phyloP scores from a whole-genome alignment of 768 basidiomycete genomes.

The Mycena pura region DNA sequence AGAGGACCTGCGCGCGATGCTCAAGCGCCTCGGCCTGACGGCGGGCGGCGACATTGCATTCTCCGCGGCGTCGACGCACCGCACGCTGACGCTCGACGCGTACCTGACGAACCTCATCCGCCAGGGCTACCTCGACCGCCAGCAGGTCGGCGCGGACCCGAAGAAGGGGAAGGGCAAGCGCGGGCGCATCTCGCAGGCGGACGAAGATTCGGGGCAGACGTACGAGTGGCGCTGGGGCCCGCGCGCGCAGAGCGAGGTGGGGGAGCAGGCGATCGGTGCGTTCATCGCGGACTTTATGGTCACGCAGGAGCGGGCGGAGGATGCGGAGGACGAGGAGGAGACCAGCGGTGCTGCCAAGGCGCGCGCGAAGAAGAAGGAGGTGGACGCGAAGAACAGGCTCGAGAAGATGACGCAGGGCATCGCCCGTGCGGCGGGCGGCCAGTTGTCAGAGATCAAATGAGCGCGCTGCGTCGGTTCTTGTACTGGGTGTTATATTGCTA shows the following conservation, averaged over 20 bases:
- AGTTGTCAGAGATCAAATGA: conserved; percentile 50
- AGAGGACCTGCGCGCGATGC: conserved; percentile 77
- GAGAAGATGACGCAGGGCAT: conserved; percentile 61
- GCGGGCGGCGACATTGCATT: conserved; percentile 56
- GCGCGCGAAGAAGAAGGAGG: conserved; percentile 28
- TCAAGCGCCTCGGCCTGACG: conserved; percentile 74
- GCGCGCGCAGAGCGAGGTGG: conserved; percentile 81
- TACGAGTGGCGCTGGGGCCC: conserved; percentile 76
- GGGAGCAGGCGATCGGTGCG: conserved; percentile 73
- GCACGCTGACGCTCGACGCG: conserved; percentile 62
- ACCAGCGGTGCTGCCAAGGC: conserved; percentile 27
- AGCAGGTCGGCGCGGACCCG: conserved; percentile 52
- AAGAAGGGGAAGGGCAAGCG: conserved; percentile 57
- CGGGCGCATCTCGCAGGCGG: conserved; percentile 53
- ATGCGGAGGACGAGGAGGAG: conserved; percentile 44
- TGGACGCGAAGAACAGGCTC: conserved; percentile 44
- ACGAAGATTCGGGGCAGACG: conserved; percentile 35
- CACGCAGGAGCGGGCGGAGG: conserved; percentile 42
- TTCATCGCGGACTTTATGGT: conserved; percentile 88
- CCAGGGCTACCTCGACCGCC: conserved; percentile 82
- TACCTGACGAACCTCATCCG: conserved; percentile 69
- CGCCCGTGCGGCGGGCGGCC: conserved; percentile 69
- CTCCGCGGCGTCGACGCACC: conserved; percentile 56
- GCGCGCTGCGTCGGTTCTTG: not conserved
- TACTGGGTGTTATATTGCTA: too few species aligned